Evolutionary conservation across 2,329 filamentous ascomycete species (phyloP), one percentile per base, ranked within the genome.

Genomic region (Elsinoe arachidis): DNA sequence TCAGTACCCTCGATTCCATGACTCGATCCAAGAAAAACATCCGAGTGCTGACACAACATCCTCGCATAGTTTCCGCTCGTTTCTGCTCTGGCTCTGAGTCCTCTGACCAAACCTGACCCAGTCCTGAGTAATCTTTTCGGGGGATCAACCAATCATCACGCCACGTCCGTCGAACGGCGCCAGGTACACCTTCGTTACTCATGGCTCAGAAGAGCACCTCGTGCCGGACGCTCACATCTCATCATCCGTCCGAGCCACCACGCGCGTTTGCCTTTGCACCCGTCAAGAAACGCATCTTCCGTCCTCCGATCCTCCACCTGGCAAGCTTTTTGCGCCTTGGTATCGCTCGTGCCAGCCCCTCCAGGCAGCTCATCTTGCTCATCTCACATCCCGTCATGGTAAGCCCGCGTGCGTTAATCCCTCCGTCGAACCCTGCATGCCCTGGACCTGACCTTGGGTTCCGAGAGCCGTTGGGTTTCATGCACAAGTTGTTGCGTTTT

Each of bases 241-340:
- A 53, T 53, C 49, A 53, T 53, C 49, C 49, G 49, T 39, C 34
- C 49, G 26, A 35, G 33, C 33, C 34, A 46, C 19, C 38, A 34
- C 46, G 49, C 49, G 49, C 49, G 49, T 53, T 39, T 53, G 49
- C 49, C 33, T 53, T 39, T 53, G 34, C 33, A 53, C 19, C 34
- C 49, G 49, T 53, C 49, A 17, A 30, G 26, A 30, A 30, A 35
- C 34, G 34, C 49, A 53, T 39, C 26, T 53, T 53, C 49, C 49
- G 49, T 39, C 19, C 49, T 53, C 49, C 49, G 49, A 53, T 39
- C 34, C 19, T 53, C 19, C 33, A 53, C 17, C 19, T 15, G 33
- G 37, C 49, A 53, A 53, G 33, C 33, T 38, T 53, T 52, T 53
- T 53, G 33, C 33, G 49, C 23, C 49, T 53, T 53, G 49, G 30